Evolutionary conservation across 208 protist species (phyloP).

Genomic region (Acanthamoeba triangularis): DNA sequence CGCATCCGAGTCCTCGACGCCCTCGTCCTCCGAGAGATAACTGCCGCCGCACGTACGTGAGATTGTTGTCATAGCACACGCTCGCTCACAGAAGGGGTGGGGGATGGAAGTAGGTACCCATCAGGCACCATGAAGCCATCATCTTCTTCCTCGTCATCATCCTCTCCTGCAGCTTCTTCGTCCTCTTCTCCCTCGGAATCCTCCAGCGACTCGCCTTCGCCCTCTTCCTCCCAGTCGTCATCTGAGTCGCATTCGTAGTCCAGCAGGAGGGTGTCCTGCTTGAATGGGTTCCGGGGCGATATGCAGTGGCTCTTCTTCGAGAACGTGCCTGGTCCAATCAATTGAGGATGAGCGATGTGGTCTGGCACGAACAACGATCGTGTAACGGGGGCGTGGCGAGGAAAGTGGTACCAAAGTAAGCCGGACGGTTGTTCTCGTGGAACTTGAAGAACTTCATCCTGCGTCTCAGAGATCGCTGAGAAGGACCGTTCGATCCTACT

Average conservation of each 20-base stretch:
- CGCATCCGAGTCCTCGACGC: neutral
- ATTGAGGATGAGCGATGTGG: too few relatives aligned
- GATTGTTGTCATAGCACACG: too few relatives aligned
- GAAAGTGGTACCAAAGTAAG: conserved; percentile 37
- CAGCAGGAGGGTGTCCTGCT: conserved; percentile 18
- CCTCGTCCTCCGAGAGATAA: conserved; percentile 9
- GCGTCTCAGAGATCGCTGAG: neutral
- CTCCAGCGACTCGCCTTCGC: conserved; percentile 12
- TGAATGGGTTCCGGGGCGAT: neutral
- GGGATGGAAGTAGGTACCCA: too few relatives aligned
- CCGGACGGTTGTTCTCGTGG: conserved; percentile 7
- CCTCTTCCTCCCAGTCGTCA: conserved; percentile 14
- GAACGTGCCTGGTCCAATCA: neutral
- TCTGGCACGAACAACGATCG: neutral
- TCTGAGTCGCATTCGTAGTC: conserved; percentile 38
- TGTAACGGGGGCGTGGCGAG: too few relatives aligned
- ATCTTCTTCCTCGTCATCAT: conserved; percentile 15
- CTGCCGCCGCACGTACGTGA: too few relatives aligned
- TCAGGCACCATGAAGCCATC: conserved; percentile 21
- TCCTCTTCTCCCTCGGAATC: neutral
- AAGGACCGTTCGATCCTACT: too few relatives aligned
- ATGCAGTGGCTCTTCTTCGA: neutral
- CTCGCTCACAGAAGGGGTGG: too few relatives aligned
- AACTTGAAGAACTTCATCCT: conserved; percentile 33
- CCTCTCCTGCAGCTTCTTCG: neutral